These are phyloP conservation scores for Mycotypha africana DNA, from an alignment of 371 early-diverging fungal species.

Conservation along the genomic window DNA sequence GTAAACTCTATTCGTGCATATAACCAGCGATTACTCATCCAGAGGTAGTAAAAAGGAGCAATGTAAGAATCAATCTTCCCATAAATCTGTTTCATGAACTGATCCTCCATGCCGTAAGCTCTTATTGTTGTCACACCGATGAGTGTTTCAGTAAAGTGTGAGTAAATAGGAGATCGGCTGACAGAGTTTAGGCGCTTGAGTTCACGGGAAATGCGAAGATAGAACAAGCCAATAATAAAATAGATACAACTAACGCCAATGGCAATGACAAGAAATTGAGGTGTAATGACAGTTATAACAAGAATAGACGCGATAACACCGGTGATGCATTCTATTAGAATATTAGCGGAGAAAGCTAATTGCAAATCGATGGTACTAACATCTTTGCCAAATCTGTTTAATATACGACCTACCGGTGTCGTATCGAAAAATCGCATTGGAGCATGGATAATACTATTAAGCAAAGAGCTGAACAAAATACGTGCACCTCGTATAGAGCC, in stretches of 20 bases:
- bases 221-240: constrained; percentile 47
- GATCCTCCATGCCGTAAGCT: constrained; percentile 63
- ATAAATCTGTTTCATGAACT: constrained; percentile 53
- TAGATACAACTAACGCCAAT: constrained; percentile 21
- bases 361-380: constrained; percentile 30
- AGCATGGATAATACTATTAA: constrained; percentile 59
- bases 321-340: constrained; percentile 33
- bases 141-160: constrained; percentile 71
- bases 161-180: constrained; percentile 69
- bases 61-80: constrained; percentile 56
- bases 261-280: constrained; percentile 47
- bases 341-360: constrained; percentile 26
- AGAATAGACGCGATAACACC: constrained; percentile 53
- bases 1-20: constrained; percentile 63
- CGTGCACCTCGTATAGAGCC: constrained; percentile 60
- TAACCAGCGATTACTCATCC: constrained; percentile 89
- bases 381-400: constrained; percentile 82
- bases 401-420: constrained; percentile 88
- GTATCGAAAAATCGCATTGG: constrained; percentile 84
- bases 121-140: constrained; percentile 61
- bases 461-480: constrained; percentile 42
- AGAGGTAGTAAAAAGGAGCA: constrained; percentile 72
- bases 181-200: constrained; percentile 76
- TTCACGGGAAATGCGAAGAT: constrained; percentile 70
- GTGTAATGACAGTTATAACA: constrained; percentile 54